phyloP scores from a whole-genome alignment of 306 rosid species.

The Cicer bijugum region DNA sequence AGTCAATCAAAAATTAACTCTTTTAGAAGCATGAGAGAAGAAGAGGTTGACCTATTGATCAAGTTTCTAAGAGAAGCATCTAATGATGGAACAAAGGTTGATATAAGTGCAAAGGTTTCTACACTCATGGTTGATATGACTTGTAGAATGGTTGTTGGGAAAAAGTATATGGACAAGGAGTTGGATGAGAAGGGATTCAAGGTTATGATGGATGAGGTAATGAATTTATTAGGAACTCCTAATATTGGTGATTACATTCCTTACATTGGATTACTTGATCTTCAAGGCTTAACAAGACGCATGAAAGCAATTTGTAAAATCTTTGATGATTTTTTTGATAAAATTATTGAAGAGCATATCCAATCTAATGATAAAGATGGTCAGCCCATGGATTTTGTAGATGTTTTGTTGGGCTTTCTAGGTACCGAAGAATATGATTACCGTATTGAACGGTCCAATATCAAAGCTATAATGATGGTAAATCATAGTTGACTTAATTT shows the following conservation, averaged over 20 bases:
- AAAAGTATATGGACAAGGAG: no score
- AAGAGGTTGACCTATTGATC: constrained; percentile 54
- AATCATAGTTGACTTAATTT: neutral
- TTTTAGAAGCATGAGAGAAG: constrained; percentile 58
- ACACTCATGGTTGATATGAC: constrained; percentile 22
- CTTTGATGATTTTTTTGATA: constrained; percentile 64
- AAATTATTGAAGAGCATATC: constrained; percentile 63
- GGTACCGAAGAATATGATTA: constrained; percentile 58
- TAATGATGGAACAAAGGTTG: constrained; percentile 41
- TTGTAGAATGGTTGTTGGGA: no score
- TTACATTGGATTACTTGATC: constrained; percentile 54
- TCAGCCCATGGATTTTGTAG: constrained; percentile 63
- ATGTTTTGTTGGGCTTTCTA: constrained; percentile 61
- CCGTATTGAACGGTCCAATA: constrained; percentile 53
- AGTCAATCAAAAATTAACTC: constrained; percentile 54
- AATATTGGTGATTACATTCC: constrained; percentile 67
- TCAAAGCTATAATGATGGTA: constrained; percentile 71
- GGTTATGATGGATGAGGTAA: constrained; percentile 49
- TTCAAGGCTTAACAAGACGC: constrained; percentile 59
- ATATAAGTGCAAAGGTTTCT: constrained; percentile 53
- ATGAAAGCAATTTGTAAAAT: constrained; percentile 43
- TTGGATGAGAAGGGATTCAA: constrained; percentile 61
- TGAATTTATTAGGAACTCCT: constrained; percentile 49
- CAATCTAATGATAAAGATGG: constrained; percentile 39
- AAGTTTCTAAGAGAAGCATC: constrained; percentile 48